These are phyloP conservation scores for Candida verbasci DNA, from an alignment of 805 yeast genomes.

Conservation along the genomic window DNA sequence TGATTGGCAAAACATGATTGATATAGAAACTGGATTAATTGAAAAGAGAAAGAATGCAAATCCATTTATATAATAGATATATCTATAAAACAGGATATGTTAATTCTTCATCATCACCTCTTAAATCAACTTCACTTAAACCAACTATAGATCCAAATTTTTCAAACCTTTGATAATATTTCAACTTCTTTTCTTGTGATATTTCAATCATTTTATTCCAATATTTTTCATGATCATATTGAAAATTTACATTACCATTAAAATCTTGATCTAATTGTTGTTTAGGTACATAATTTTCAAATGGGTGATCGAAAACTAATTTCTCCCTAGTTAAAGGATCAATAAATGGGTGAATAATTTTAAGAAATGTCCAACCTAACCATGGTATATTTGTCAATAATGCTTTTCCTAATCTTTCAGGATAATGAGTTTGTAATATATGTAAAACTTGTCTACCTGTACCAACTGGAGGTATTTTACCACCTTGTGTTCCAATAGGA, in stretches of 20 bases:
- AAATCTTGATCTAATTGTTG: constrained; percentile 80
- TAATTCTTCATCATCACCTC: constrained; percentile 39
- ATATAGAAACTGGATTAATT: constrained; percentile 65
- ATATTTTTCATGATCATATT: constrained; percentile 72
- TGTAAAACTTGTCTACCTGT: constrained; percentile 89
- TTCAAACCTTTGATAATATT: constrained; percentile 64
- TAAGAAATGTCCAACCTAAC: constrained; percentile 88
- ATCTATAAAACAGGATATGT: constrained; percentile 15
- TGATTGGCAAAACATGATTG: constrained; percentile 95
- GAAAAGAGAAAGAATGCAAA: constrained; percentile 91
- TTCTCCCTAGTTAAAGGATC: constrained; percentile 95
- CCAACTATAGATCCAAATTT: constrained; percentile 70
- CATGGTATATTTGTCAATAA: constrained; percentile 89
- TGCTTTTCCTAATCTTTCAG: constrained; percentile 94
- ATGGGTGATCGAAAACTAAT: constrained; percentile 86
- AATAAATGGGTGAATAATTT: constrained; percentile 89
- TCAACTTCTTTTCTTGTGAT: constrained; percentile 53
- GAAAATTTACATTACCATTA: constrained; percentile 84
- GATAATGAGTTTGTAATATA: constrained; percentile 94
- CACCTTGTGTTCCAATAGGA: constrained; percentile 51
- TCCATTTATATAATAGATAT: constrained; percentile 44
- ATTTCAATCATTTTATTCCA: constrained; percentile 69
- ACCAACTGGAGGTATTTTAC: constrained; percentile 82
- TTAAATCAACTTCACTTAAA: constrained; percentile 74
- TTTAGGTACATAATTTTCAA: constrained; percentile 72